Evolutionary conservation across 805 yeast species (phyloP), one percentile per base, ranked within the genome.

Genomic region (Yamadazyma akitaensis): DNA sequence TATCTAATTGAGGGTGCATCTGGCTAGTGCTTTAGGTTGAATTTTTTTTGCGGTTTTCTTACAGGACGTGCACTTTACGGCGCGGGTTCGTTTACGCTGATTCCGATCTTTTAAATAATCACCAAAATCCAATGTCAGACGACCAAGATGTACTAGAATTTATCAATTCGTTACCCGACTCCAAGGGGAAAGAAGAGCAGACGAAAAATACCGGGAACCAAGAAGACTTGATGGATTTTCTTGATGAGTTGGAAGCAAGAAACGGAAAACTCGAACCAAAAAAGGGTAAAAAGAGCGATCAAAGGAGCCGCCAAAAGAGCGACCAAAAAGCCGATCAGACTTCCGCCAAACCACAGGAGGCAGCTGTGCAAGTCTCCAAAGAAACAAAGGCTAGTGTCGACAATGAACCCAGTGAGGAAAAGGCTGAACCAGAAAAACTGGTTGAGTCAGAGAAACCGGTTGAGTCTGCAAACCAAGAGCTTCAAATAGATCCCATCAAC

Each of bases 81-180:
- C n/a, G 32, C 32, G 32, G 32, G 10, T 33, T 7, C 24, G 7
- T 21, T 21, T 21, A 5, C 6, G 24, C 7, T 4, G 24, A 21
- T 21, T 40, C 13, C 18, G 32, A 5, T 28, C 5, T 28, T 13
- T 11, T 28, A 11, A 28, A 13, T 11, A 28, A 11, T 28, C 9
- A 11, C 10, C 32, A 13, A 18, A 37, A 42, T n/a, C 11, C 43
- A 49, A 39, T n/a, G 46, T 19, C 40, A 8, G 18, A 37, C 12
- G 43, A 44, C n/a, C 87, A 84, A 52, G 92, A 86, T 56, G 92
- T 87, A 5, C 73, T 87, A 45, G 92, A 86, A 52, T 88, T 88
- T 59, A 73, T 87, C 54, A 89, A 85, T 58, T 84, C 91, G 0
- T 75, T 89, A 40, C 94, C 95, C 2, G 89, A 84, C 42, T 72